Evolutionary conservation across 306 rosid species (phyloP).

Genomic region (Corylus americana): DNA sequence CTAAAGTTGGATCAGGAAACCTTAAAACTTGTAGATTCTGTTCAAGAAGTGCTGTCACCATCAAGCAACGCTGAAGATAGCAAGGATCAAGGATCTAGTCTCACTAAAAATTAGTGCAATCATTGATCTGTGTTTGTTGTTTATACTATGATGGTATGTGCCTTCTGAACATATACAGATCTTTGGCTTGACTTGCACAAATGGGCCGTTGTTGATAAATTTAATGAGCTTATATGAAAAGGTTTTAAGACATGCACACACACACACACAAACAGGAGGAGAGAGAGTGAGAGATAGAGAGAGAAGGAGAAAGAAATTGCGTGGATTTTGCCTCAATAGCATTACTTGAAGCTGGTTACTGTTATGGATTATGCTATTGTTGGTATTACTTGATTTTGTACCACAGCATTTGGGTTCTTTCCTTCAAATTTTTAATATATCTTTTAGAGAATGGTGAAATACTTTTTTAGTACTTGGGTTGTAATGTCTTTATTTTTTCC

Average conservation of each 20-base stretch:
- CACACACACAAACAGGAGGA: background rate
- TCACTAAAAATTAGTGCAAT: conserved; percentile 48
- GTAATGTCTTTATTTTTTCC: too few species aligned
- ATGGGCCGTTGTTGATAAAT: background rate
- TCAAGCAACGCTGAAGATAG: conserved; percentile 31
- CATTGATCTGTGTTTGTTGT: conserved; percentile 25
- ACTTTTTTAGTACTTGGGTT: too few species aligned
- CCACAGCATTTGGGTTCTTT: background rate
- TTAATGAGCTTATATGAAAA: background rate
- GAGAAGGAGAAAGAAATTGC: background rate
- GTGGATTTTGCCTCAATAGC: background rate
- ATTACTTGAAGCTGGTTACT: background rate
- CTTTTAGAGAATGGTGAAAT: too few species aligned
- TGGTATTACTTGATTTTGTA: background rate
- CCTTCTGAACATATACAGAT: background rate
- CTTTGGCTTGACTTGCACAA: background rate
- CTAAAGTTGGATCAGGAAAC: conserved; percentile 66
- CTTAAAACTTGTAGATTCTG: conserved; percentile 55
- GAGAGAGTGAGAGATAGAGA: background rate
- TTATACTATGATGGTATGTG: background rate
- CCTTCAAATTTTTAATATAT: too few species aligned
- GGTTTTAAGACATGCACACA: background rate
- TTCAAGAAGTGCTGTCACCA: conserved; percentile 59
- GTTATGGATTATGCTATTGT: background rate
- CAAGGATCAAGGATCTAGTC: conserved; percentile 48